These are phyloP conservation scores for Westerdykella aurantiaca DNA, from an alignment of 2,329 filamentous ascomycete species.

Conservation along the genomic window DNA sequence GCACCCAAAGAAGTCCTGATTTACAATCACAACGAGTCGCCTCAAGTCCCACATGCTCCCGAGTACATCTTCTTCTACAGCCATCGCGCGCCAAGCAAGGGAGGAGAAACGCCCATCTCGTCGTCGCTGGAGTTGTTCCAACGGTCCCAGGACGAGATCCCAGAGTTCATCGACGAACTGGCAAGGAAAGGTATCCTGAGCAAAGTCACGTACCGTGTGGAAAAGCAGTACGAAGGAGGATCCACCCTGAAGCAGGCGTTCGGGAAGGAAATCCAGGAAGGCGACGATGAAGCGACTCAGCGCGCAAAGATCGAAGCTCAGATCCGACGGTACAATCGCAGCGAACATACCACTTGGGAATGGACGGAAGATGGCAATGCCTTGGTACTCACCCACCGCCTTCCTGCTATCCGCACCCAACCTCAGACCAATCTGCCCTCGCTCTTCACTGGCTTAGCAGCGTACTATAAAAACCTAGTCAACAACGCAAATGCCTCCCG, in stretches of 20 bases:
- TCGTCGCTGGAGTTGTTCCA: conserved; percentile 46
- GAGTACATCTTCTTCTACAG: conserved; percentile 50
- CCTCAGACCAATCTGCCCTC: conserved; percentile 43
- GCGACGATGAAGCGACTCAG: conserved; percentile 39
- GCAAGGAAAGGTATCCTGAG: conserved; percentile 41
- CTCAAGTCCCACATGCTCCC: conserved; percentile 48
- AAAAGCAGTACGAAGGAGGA: conserved; percentile 43
- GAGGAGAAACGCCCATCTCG: conserved; percentile 45
- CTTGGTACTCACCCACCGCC: conserved; percentile 39
- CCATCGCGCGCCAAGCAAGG: conserved; percentile 33
- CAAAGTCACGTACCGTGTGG: conserved; percentile 38
- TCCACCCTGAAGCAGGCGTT: conserved; percentile 46
- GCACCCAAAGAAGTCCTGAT: conserved; percentile 45
- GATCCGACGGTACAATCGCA: conserved; percentile 44
- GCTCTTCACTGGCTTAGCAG: conserved; percentile 44
- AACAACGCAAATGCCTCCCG: conserved; percentile 1
- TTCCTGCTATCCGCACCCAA: conserved; percentile 46
- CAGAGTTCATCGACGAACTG: conserved; percentile 42
- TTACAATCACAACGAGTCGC: conserved; percentile 49
- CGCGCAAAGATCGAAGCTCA: conserved; percentile 46
- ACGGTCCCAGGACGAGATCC: conserved; percentile 43
- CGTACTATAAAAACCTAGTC: conserved; percentile 40
- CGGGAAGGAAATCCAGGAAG: conserved; percentile 44
- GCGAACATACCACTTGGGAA: conserved; percentile 45
- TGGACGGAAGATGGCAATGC: conserved; percentile 42